A percentile compares a stretch with the other conserved stretches of the same genome.
These are phyloP conservation scores for Leonotis leonurus DNA, from an alignment of 257 asterid species.

Conservation along the genomic window DNA sequence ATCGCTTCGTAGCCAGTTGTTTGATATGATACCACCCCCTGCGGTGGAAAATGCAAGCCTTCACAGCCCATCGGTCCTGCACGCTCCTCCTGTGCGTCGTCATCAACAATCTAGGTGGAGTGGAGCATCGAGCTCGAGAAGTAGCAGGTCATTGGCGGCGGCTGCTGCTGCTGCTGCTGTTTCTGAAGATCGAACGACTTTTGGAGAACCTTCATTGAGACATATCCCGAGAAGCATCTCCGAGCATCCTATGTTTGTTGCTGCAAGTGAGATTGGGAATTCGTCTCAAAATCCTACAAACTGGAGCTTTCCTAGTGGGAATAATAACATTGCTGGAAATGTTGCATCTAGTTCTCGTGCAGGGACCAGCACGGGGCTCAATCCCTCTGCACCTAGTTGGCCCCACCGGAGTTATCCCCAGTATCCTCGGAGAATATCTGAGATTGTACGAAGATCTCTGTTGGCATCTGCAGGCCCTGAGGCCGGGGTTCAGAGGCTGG, in stretches of 20 bases:
- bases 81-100: conserved; percentile 32
- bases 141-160: conserved; percentile 25
- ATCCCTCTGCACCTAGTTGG: conserved; percentile 46
- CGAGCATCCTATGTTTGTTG: conserved; percentile 69
- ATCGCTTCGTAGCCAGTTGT: conserved; percentile 26
- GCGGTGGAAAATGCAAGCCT: conserved; percentile 27
- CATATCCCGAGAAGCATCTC: conserved; percentile 55
- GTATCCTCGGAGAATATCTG: conserved; percentile 60
- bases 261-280: conserved; percentile 39
- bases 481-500: conserved; percentile 37
- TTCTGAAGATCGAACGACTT: conserved; percentile 18
- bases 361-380: conserved; percentile 37
- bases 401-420: conserved; percentile 46
- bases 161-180: conserved; percentile 19
- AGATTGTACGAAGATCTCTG: conserved; percentile 63
- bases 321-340: conserved; percentile 31
- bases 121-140: conserved; percentile 45
- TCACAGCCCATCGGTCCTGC: conserved; percentile 28
- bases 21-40: conserved; percentile 38
- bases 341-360: conserved; percentile 40
- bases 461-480: conserved; percentile 46
- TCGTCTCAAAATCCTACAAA: conserved; percentile 33
- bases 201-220: conserved; percentile 33
- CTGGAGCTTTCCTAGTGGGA: conserved; percentile 51
- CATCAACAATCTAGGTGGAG: conserved; percentile 48